Conservation (phyloP, 495 filamentous ascomycete genomes). For the Lepidopterella palustris region DNA sequence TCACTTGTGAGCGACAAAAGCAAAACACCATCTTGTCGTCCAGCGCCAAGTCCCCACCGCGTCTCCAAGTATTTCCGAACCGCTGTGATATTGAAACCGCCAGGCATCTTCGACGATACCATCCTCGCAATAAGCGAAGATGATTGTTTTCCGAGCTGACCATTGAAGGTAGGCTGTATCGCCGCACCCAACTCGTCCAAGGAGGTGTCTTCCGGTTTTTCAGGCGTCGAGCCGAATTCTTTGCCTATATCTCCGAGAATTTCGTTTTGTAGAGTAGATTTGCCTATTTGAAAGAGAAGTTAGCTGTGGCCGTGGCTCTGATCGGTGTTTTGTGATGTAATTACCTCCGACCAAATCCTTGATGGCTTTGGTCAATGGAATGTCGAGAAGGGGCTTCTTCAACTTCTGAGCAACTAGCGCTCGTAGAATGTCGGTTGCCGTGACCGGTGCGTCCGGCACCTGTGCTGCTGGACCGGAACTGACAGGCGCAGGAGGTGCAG, state of each 20-base stretch:
- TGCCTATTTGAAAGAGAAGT: slow-evolving; percentile 49
- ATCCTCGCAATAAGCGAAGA: slow-evolving; percentile 87
- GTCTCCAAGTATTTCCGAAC: slow-evolving; percentile 93
- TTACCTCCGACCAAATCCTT: slow-evolving; percentile 97
- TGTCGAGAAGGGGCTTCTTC: slow-evolving; percentile 84
- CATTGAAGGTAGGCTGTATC: slow-evolving; percentile 97
- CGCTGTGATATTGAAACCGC: slow-evolving; percentile 95
- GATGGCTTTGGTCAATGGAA: slow-evolving; percentile 93
- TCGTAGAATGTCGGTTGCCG: slow-evolving; percentile 82
- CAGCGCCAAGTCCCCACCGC: slow-evolving; percentile 80
- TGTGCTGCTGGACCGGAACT: slow-evolving; percentile 82
- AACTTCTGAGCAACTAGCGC: slow-evolving; percentile 95
- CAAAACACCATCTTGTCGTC: slow-evolving; percentile 86
- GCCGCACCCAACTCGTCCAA: slow-evolving; percentile 90
- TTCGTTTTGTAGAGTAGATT: slow-evolving; percentile 96
- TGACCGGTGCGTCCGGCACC: slow-evolving; percentile 78
- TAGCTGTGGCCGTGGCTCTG: not conserved
- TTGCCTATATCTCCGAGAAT: slow-evolving; percentile 94
- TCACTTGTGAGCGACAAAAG: slow-evolving; percentile 89
- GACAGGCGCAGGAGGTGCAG: slow-evolving; percentile 53
- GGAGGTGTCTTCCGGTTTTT: slow-evolving; percentile 97
- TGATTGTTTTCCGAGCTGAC: slow-evolving; percentile 94
- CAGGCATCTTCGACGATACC: slow-evolving; percentile 98
- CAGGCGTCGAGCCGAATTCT: slow-evolving; percentile 95
- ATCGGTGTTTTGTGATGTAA: slow-evolving; percentile 29